phyloP scores from a whole-genome alignment of 2,329 filamentous ascomycete species.

The Magnaporthiopsis rhizophila region DNA sequence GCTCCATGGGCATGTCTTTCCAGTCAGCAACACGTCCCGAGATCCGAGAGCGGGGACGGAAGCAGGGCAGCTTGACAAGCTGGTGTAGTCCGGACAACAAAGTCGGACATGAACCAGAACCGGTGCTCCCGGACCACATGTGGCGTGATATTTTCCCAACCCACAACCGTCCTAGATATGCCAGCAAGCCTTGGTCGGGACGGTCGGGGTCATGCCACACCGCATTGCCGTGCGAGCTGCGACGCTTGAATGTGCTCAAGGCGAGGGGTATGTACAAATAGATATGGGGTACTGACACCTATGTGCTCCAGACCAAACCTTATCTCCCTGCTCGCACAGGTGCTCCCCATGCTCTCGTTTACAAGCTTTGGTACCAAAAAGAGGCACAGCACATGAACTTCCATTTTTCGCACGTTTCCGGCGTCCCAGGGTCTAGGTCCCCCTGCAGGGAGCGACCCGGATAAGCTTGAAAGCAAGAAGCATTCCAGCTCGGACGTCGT shows the following conservation, averaged over 20 bases:
- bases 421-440: too few relatives aligned
- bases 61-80: background rate
- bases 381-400: too few relatives aligned
- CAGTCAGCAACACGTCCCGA: too few relatives aligned
- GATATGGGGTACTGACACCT: too few relatives aligned
- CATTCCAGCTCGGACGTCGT: background rate
- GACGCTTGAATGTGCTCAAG: background rate
- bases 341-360: background rate
- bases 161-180: background rate
- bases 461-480: background rate
- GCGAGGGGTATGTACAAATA: background rate
- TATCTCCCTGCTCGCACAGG: background rate
- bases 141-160: too few relatives aligned
- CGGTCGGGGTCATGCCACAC: background rate
- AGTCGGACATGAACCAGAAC: too few relatives aligned
- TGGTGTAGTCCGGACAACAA: background rate
- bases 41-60: background rate
- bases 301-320: background rate
- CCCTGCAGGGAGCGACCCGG: too few relatives aligned
- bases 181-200: background rate
- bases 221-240: background rate
- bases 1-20: too few relatives aligned
- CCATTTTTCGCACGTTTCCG: too few relatives aligned
- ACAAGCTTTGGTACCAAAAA: background rate
- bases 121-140: too few relatives aligned